These are phyloP conservation scores for Polytrichum formosum DNA, from an alignment of 225 moss, liverwort and hornwort species.

Conservation along the genomic window DNA sequence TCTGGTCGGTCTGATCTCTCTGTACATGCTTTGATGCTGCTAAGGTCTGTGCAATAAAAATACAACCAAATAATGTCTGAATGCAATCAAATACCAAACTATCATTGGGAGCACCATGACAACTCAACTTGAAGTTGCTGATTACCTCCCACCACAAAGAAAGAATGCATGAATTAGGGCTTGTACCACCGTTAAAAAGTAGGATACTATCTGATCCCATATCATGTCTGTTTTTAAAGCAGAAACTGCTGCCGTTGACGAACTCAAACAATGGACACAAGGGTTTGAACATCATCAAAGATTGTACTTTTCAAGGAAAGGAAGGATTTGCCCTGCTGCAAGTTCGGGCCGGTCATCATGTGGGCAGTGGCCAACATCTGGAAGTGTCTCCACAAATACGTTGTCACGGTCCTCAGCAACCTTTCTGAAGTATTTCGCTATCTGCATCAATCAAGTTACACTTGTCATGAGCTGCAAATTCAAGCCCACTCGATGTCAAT, in stretches of 20 bases:
- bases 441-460: slow-evolving; percentile 34
- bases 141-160: slow-evolving; percentile 1
- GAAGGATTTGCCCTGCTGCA: slow-evolving; percentile 66
- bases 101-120: background rate
- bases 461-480: slow-evolving; percentile 1
- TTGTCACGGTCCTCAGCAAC: slow-evolving; percentile 68
- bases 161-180: slow-evolving; percentile 12
- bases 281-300: slow-evolving; percentile 17
- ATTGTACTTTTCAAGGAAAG: slow-evolving; percentile 48
- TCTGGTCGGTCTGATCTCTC: background rate
- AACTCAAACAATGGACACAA: no score
- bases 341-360: slow-evolving; percentile 97
- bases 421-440: slow-evolving; percentile 82
- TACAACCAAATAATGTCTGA: slow-evolving; percentile 21
- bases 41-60: slow-evolving; percentile 15
- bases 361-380: slow-evolving; percentile 96
- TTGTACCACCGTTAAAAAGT: slow-evolving; percentile 5
- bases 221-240: background rate
- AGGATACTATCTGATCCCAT: slow-evolving; percentile 5
- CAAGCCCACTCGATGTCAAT: background rate
- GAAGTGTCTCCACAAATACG: slow-evolving; percentile 71
- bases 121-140: background rate
- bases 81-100: slow-evolving; percentile 9
- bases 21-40: slow-evolving; percentile 7
- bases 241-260: background rate